phyloP scores from a whole-genome alignment of 345 rosid genomes.

The Syzygium oleosum region DNA sequence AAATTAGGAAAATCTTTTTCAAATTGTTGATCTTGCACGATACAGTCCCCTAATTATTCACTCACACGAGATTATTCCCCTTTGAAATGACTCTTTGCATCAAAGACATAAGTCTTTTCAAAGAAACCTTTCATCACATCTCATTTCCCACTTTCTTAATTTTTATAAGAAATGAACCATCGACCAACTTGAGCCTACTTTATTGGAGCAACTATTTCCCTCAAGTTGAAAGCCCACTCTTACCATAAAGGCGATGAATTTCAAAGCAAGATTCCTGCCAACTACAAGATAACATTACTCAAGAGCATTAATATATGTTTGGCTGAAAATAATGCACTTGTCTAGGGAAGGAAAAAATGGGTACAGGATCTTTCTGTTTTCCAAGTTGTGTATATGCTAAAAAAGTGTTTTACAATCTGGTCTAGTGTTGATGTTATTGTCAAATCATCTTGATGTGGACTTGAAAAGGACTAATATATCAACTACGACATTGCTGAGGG shows the following conservation, averaged over 20 bases:
- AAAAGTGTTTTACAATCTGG: background rate
- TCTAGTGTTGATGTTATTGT: background rate
- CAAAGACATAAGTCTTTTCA: background rate
- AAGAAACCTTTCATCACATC: background rate
- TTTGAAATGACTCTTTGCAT: background rate
- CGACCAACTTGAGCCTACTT: background rate
- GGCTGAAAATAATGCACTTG: background rate
- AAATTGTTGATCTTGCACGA: background rate
- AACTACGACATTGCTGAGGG: background rate
- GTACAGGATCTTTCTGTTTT: background rate
- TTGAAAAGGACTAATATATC: background rate
- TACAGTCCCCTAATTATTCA: background rate
- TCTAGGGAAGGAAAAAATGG: background rate
- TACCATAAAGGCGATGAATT: background rate
- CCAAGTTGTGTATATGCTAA: background rate
- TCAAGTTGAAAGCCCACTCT: background rate
- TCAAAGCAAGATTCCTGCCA: background rate
- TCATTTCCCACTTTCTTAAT: background rate
- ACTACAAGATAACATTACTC: background rate
- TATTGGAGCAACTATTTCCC: background rate
- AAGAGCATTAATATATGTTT: background rate
- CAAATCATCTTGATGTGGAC: background rate
- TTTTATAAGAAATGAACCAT: background rate
- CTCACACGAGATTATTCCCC: background rate
- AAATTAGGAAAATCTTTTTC: background rate